Evolutionary conservation across 192 early-diverging fungal genomes (phyloP).

Genomic region (Neocallimastix lanati): DNA sequence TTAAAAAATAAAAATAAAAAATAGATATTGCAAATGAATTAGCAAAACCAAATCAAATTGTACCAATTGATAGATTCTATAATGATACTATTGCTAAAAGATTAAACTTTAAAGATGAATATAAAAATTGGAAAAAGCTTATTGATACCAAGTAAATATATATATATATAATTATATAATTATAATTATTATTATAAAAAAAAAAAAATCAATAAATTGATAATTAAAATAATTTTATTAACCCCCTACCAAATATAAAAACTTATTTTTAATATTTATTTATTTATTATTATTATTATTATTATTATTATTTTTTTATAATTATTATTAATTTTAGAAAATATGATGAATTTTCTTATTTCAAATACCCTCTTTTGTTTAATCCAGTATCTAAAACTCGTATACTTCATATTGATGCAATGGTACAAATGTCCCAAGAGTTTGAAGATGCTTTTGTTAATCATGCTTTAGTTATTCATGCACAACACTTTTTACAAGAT

Average conservation of each 20-base stretch:
- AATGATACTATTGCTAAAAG: slow-evolving; percentile 12
- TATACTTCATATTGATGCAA: slow-evolving; percentile 52
- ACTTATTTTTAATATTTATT: too few species aligned
- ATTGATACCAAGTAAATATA: slow-evolving; percentile 9
- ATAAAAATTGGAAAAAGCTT: slow-evolving; percentile 44
- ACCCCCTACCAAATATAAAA: too few species aligned
- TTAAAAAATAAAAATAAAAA: too few species aligned
- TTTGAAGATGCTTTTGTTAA: slow-evolving; percentile 69
- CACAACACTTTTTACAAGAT: slow-evolving; percentile 46
- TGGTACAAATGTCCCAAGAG: slow-evolving; percentile 55
- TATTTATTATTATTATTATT: too few species aligned
- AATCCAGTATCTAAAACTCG: slow-evolving; percentile 47
- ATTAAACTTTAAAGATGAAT: slow-evolving; percentile 64
- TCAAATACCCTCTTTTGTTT: slow-evolving; percentile 47
- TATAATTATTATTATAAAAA: too few species aligned
- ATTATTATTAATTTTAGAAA: neutral
- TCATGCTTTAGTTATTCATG: slow-evolving; percentile 57
- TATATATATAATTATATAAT: too few species aligned
- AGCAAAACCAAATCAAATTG: slow-evolving; percentile 8
- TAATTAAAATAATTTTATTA: too few species aligned
- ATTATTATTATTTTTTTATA: too few species aligned
- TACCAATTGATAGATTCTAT: slow-evolving; percentile 25
- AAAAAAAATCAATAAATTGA: too few species aligned
- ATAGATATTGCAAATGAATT: slow-evolving; percentile 25
- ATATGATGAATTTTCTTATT: slow-evolving; percentile 37